Conservation (phyloP, 2,329 filamentous ascomycete species). For the Diplodia mutila region DNA sequence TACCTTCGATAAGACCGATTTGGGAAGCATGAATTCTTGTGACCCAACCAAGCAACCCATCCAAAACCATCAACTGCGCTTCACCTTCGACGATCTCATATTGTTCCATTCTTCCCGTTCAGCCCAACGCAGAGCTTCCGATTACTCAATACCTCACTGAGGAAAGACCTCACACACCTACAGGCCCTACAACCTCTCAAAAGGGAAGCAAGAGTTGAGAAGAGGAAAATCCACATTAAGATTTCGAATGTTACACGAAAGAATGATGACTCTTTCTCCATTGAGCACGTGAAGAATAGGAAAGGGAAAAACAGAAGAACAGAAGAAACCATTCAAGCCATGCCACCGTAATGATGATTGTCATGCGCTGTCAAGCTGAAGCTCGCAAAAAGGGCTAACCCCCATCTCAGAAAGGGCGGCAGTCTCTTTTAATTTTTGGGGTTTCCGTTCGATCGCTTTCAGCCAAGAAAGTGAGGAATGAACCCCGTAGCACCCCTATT, state of each 20-base stretch:
- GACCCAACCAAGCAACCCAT: neutral
- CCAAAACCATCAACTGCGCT: neutral
- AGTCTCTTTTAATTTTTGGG: neutral
- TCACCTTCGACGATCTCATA: neutral
- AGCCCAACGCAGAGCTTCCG: neutral
- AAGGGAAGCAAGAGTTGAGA: neutral
- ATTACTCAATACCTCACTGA: neutral
- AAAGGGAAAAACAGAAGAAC: neutral
- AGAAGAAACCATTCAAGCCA: neutral
- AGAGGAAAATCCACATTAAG: conserved; percentile 4
- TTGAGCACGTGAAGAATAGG: neutral
- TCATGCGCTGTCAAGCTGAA: neutral
- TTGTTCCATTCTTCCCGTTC: neutral
- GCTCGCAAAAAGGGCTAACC: neutral
- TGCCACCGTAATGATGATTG: conserved; percentile 3
- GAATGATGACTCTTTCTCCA: conserved; percentile 3
- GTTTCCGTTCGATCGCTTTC: neutral
- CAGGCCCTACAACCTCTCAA: neutral
- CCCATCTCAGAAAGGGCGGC: neutral
- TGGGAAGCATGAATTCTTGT: too few relatives aligned
- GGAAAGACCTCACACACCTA: neutral
- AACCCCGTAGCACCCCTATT: neutral
- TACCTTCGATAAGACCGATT: too few relatives aligned
- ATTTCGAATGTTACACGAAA: neutral
- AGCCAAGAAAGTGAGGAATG: neutral